A percentile compares a stretch with the other conserved stretches of the same genome.
phyloP scores from a whole-genome alignment of 179 eudicot genomes.

The Drosera spatulata region DNA sequence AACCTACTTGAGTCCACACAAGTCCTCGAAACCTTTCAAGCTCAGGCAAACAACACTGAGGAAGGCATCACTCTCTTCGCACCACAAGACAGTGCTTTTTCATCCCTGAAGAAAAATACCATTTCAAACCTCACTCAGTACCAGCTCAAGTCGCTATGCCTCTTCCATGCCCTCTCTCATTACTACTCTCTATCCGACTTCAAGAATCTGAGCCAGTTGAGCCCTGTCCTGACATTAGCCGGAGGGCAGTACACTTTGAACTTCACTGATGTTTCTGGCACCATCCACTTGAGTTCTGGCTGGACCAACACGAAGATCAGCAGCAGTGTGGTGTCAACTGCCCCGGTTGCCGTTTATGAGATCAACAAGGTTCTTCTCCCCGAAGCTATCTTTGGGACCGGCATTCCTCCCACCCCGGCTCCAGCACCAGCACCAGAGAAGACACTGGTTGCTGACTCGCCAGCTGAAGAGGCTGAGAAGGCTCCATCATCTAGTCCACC shows the following conservation, averaged over 20 bases:
- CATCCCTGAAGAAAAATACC: conserved; percentile 57
- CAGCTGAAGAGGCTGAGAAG: conserved; percentile 16
- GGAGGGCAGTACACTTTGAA: conserved; percentile 61
- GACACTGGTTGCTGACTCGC: conserved; percentile 31
- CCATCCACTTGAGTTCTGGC: conserved; percentile 41
- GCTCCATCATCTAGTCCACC: conserved; percentile 19
- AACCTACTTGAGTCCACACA: conserved; percentile 55
- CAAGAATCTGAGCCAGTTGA: conserved; percentile 42
- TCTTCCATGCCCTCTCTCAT: conserved; percentile 80
- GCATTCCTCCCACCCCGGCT: conserved; percentile 68
- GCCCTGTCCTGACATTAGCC: conserved; percentile 60
- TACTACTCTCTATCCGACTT: conserved; percentile 75
- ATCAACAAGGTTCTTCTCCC: conserved; percentile 76
- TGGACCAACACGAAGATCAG: conserved; percentile 67
- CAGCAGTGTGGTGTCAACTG: conserved; percentile 66
- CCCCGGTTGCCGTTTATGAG: conserved; percentile 71
- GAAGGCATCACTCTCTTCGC: conserved; percentile 82
- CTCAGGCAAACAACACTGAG: conserved; percentile 77
- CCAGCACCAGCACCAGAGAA: conserved; percentile 74
- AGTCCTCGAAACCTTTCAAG: conserved; percentile 65
- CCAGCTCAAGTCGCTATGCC: conserved; percentile 66
- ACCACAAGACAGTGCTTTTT: conserved; percentile 61
- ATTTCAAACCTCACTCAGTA: conserved; percentile 68
- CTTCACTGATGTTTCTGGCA: conserved; percentile 64
- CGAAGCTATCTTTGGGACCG: conserved; percentile 73